These are phyloP conservation scores for Penicillium hordei DNA, from an alignment of 2,329 filamentous ascomycete genomes.

Conservation along the genomic window DNA sequence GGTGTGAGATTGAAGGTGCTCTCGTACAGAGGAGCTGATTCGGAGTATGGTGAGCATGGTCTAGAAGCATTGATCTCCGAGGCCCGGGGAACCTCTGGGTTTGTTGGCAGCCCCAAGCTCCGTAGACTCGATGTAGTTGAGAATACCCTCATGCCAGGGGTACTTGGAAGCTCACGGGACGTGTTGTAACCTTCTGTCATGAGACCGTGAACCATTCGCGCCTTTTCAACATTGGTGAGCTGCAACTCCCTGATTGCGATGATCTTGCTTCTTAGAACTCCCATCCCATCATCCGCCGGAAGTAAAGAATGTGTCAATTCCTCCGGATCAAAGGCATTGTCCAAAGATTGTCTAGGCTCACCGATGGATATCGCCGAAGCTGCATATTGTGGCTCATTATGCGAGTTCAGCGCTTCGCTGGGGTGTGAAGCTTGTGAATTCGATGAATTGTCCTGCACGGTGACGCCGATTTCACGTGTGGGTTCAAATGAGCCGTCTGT, in stretches of 20 bases:
- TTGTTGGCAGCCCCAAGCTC: conserved; percentile 30
- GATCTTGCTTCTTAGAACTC: conserved; percentile 64
- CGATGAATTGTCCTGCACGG: not conserved
- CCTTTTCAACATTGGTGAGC: conserved; percentile 63
- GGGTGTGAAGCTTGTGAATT: not conserved
- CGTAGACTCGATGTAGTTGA: conserved; percentile 29
- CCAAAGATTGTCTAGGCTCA: not conserved
- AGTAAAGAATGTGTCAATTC: conserved; percentile 39
- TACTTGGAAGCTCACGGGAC: conserved; percentile 33
- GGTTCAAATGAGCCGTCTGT: not conserved
- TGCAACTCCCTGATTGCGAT: conserved; percentile 65
- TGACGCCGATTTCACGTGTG: not conserved
- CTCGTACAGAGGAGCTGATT: conserved; percentile 30
- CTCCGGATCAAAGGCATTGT: conserved; percentile 14
- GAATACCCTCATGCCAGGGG: not conserved
- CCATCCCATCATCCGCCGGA: conserved; percentile 80
- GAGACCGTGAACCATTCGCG: conserved; percentile 67
- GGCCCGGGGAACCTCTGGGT: conserved; percentile 35
- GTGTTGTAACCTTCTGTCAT: conserved; percentile 67
- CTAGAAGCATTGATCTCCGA: conserved; percentile 24
- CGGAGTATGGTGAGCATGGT: conserved; percentile 28
- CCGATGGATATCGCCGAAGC: not conserved
- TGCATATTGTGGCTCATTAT: not conserved
- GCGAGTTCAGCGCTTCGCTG: not conserved
- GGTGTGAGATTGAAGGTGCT: conserved; percentile 43